Conservation (phyloP, 306 rosid genomes). For the Elaeagnus macrophylla region DNA sequence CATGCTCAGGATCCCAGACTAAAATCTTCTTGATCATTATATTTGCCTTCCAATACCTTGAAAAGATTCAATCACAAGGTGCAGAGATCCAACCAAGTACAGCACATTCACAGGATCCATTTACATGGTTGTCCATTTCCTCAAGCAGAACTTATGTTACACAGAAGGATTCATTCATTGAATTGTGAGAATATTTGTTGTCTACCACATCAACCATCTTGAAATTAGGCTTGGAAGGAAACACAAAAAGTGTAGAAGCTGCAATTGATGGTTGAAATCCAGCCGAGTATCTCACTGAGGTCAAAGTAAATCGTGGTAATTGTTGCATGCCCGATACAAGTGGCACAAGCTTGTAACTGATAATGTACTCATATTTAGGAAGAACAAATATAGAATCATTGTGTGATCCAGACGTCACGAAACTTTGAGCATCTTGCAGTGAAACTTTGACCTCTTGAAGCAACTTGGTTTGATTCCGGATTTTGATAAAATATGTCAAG, state of each 20-base stretch:
- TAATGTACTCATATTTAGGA: constrained; percentile 68
- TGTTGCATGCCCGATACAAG: constrained; percentile 73
- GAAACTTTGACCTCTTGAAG: constrained; percentile 79
- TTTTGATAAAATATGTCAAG: constrained; percentile 60
- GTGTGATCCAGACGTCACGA: constrained; percentile 79
- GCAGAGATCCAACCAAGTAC: too few species aligned
- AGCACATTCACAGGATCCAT: too few species aligned
- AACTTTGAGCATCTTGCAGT: constrained; percentile 72
- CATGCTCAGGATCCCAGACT: too few species aligned
- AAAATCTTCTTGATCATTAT: too few species aligned
- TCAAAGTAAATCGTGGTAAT: constrained; percentile 64
- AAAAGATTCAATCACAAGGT: too few species aligned
- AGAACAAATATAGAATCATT: constrained; percentile 64
- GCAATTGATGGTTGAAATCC: constrained; percentile 53
- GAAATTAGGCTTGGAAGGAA: constrained; percentile 75
- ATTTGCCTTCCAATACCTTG: too few species aligned
- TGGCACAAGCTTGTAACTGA: constrained; percentile 83
- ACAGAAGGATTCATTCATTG: constrained; percentile 24
- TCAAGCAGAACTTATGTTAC: too few species aligned
- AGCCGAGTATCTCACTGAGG: constrained; percentile 71
- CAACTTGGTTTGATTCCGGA: constrained; percentile 59
- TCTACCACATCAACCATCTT: constrained; percentile 33
- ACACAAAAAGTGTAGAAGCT: constrained; percentile 49
- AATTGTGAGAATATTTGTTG: constrained; percentile 30
- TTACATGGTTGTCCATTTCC: too few species aligned